Percentiles rank a stretch among this genome's conserved stretches.
phyloP scores from a whole-genome alignment of 1,284 basidiomycete species.

The Apiotrichum siamense region DNA sequence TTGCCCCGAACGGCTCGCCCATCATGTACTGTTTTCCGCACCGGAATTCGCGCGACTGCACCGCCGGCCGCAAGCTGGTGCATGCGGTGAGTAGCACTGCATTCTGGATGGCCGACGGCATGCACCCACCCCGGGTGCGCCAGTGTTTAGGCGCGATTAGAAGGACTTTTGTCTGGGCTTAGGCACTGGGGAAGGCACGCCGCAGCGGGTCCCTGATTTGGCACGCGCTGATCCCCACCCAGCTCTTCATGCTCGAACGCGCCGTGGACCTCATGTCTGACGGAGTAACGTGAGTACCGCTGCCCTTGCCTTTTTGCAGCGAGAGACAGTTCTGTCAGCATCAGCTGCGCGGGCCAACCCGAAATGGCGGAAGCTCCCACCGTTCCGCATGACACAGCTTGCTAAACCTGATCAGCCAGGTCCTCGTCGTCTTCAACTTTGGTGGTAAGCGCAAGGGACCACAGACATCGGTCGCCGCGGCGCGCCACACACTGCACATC shows the following conservation, averaged over 20 bases:
- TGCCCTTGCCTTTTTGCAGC: too few relatives aligned
- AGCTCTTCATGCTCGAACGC: constrained; percentile 41
- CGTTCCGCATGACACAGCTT: too few relatives aligned
- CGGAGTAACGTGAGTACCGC: constrained; percentile 25
- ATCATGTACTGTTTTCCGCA: constrained; percentile 39
- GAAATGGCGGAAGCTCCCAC: too few relatives aligned
- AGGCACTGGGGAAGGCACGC: too few relatives aligned
- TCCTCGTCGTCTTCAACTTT: constrained; percentile 38
- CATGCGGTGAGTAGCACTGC: constrained; percentile 21
- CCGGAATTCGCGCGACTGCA: constrained; percentile 25
- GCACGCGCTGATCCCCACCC: not conserved
- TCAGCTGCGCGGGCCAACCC: too few relatives aligned
- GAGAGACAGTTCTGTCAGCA: too few relatives aligned
- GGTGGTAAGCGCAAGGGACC: constrained; percentile 40
- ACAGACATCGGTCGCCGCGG: constrained; percentile 27
- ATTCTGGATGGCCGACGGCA: not conserved
- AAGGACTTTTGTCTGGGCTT: too few relatives aligned
- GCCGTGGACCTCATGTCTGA: constrained; percentile 36
- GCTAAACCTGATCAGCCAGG: too few relatives aligned
- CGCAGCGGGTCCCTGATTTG: too few relatives aligned
- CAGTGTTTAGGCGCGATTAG: too few relatives aligned
- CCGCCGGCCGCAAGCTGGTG: constrained; percentile 21
- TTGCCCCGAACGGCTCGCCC: constrained; percentile 24
- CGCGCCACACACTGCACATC: constrained; percentile 27
- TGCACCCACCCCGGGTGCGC: too few relatives aligned